These are phyloP conservation scores for Ettlia oleoabundans DNA, from an alignment of 139 green algal genomes.

Conservation along the genomic window DNA sequence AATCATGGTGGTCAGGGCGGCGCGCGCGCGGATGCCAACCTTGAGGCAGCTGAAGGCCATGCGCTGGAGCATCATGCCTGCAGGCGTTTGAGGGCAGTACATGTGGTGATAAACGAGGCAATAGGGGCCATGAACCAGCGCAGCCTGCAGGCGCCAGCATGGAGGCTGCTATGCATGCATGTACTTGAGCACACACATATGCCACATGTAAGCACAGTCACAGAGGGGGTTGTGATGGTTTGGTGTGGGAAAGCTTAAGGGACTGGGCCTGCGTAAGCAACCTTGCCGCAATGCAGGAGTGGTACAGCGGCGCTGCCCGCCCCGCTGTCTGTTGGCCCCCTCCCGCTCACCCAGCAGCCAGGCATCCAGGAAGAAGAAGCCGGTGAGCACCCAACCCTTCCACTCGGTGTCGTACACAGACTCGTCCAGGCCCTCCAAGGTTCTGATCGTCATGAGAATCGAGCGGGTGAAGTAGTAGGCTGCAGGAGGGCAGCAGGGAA, in stretches of 20 bases:
- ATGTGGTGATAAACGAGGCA: too few relatives aligned
- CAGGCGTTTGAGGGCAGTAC: not conserved
- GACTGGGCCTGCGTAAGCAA: too few relatives aligned
- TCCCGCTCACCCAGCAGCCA: conserved; percentile 56
- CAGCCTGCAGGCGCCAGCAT: too few relatives aligned
- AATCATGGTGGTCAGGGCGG: conserved; percentile 61
- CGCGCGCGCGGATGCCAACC: conserved; percentile 54
- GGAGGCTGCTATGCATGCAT: too few relatives aligned
- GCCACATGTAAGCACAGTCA: too few relatives aligned
- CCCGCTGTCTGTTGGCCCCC: too few relatives aligned
- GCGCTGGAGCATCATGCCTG: conserved; percentile 65
- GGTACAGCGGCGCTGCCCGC: too few relatives aligned
- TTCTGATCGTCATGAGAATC: conserved; percentile 62
- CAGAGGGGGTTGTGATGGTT: too few relatives aligned
- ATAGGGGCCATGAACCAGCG: too few relatives aligned
- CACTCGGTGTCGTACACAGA: conserved; percentile 34
- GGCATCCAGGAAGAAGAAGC: conserved; percentile 66
- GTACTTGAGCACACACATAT: too few relatives aligned
- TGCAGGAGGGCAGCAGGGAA: not conserved
- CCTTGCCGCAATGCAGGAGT: too few relatives aligned
- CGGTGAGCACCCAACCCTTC: conserved; percentile 65
- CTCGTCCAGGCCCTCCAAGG: conserved; percentile 42
- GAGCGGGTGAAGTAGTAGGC: conserved; percentile 76
- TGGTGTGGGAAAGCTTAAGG: too few relatives aligned
- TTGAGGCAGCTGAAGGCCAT: conserved; percentile 68